phyloP scores from a whole-genome alignment of 2,329 filamentous ascomycete species.

The Penicillium expansum region DNA sequence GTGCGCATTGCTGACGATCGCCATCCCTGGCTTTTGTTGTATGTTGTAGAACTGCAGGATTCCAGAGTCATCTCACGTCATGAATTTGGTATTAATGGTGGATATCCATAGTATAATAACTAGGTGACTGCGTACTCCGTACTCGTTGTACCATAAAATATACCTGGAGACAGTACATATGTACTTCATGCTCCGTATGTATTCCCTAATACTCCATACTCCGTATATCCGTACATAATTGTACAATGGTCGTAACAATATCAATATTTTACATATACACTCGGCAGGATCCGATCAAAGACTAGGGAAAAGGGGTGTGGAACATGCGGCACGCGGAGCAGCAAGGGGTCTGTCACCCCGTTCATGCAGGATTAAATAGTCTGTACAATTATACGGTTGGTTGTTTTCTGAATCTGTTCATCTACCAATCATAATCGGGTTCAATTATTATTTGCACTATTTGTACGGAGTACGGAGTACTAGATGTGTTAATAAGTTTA shows the following conservation, averaged over 20 bases:
- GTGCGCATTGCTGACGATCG: slow-evolving; percentile 20
- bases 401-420: slow-evolving; percentile 1
- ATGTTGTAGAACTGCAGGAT: slow-evolving; percentile 17
- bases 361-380: slow-evolving; percentile 27
- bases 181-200: too few species aligned
- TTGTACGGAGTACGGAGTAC: too few species aligned
- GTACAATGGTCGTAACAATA: too few species aligned
- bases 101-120: too few species aligned
- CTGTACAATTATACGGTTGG: slow-evolving; percentile 8
- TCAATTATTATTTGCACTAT: not conserved
- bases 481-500: not conserved
- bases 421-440: not conserved
- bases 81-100: not conserved
- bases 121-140: not conserved
- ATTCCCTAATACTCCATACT: too few species aligned
- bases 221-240: too few species aligned
- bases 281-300: slow-evolving; percentile 6
- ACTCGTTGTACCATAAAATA: not conserved
- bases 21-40: slow-evolving; percentile 25
- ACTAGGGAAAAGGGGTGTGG: slow-evolving; percentile 21
- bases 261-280: not conserved
- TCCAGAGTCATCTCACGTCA: slow-evolving; percentile 15
- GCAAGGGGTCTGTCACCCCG: slow-evolving; percentile 30
- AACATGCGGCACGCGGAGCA: slow-evolving; percentile 35
- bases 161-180: too few species aligned